Conservation (phyloP, 495 filamentous ascomycete species). For the Xylaria flabelliformis region DNA sequence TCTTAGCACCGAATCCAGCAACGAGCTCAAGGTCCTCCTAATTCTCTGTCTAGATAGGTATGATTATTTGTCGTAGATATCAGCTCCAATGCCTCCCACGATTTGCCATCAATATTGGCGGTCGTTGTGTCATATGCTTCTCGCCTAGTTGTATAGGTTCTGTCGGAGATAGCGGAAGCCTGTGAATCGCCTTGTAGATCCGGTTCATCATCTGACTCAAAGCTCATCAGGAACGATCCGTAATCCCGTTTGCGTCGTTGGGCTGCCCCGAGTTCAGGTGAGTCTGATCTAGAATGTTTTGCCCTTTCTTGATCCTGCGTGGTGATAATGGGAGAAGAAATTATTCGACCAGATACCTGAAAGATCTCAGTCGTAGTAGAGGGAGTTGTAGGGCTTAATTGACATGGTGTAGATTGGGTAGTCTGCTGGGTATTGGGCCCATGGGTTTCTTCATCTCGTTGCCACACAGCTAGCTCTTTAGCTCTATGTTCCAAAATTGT, state of each 20-base stretch:
- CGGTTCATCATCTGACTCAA: constrained; percentile 6
- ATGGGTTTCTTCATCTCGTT: neutral
- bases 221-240: constrained; percentile 6
- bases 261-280: neutral
- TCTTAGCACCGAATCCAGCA: neutral
- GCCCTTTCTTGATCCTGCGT: neutral
- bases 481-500: constrained; percentile 55
- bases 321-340: neutral
- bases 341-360: neutral
- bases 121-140: constrained; percentile 39
- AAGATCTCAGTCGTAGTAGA: neutral
- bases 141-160: constrained; percentile 39
- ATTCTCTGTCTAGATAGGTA: constrained; percentile 41
- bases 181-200: constrained; percentile 37
- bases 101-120: constrained; percentile 35
- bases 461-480: constrained; percentile 24
- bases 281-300: neutral
- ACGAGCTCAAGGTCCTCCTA: constrained; percentile 21
- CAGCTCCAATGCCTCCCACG: constrained; percentile 37
- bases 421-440: constrained; percentile 7
- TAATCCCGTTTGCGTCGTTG: constrained; percentile 19
- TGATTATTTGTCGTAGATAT: constrained; percentile 50
- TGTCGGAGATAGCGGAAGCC: constrained; percentile 37
- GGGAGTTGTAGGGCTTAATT: neutral
- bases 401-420: neutral